These are phyloP conservation scores for Rhynchospora pubera DNA, from an alignment of 176 grass and related monocot species.

Conservation along the genomic window DNA sequence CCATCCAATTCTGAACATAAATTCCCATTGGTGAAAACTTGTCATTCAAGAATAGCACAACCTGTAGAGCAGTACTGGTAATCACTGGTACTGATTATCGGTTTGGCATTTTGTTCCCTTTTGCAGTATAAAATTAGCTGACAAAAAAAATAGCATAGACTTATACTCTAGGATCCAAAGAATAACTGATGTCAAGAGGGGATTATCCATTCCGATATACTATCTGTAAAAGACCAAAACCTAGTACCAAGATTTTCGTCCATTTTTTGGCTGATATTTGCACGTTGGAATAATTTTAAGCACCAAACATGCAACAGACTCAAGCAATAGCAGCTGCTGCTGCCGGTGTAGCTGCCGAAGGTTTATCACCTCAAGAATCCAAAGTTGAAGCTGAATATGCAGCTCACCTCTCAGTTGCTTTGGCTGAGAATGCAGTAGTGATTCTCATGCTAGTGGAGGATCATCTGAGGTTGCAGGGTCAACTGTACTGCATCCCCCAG, in stretches of 20 bases:
- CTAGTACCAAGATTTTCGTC: not conserved
- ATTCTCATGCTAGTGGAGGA: conserved; percentile 99
- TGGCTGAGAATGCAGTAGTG: conserved; percentile 93
- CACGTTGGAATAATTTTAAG: not conserved
- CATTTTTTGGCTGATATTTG: not conserved
- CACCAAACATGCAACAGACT: conserved; percentile 44
- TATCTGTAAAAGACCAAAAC: not conserved
- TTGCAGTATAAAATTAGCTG: not conserved
- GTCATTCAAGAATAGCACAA: not conserved
- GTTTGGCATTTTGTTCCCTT: not conserved
- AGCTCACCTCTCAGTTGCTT: conserved; percentile 89
- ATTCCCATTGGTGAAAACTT: not conserved
- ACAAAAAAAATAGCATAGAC: not conserved
- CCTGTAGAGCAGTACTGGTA: not conserved
- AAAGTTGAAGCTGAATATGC: conserved; percentile 94
- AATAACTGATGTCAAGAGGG: not conserved
- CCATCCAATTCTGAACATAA: conserved; percentile 3
- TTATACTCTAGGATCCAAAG: not conserved
- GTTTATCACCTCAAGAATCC: conserved; percentile 79
- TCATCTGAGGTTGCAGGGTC: conserved; percentile 87
- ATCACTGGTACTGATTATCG: not conserved
- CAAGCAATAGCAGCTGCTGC: conserved; percentile 97
- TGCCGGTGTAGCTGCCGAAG: conserved; percentile 97
- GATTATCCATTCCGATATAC: not conserved
- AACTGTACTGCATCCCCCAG: conserved; percentile 49